Conservation (phyloP, 2,329 filamentous ascomycete genomes). For the Penicillium polonicum region DNA sequence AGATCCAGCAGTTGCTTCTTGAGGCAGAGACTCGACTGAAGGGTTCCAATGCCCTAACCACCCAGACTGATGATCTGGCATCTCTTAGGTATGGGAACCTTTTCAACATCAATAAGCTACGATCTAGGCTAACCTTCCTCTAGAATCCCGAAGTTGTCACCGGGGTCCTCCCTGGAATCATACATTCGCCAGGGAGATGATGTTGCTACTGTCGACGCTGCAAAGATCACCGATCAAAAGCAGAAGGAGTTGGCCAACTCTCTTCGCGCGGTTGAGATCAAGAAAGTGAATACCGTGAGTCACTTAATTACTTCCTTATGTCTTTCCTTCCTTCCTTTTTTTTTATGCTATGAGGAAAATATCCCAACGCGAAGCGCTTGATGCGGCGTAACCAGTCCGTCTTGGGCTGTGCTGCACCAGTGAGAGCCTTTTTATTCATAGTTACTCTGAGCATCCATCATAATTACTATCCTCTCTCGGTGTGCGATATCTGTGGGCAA, state of each 20-base stretch:
- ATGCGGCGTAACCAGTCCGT: constrained; percentile 73
- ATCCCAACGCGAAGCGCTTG: constrained; percentile 64
- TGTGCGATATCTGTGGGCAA: constrained; percentile 22
- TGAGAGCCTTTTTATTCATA: constrained; percentile 68
- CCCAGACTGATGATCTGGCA: constrained; percentile 14
- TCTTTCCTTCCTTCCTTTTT: background rate
- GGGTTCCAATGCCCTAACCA: constrained; percentile 26
- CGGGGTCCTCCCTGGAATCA: constrained; percentile 50
- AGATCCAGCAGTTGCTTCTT: constrained; percentile 62
- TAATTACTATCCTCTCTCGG: background rate
- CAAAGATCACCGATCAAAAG: constrained; percentile 50
- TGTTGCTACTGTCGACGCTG: constrained; percentile 54
- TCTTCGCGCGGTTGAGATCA: constrained; percentile 41
- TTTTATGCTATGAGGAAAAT: constrained; percentile 69
- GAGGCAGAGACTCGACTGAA: constrained; percentile 61
- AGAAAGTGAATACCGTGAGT: constrained; percentile 52
- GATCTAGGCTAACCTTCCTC: background rate
- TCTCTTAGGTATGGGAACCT: constrained; percentile 11
- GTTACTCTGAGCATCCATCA: constrained; percentile 63
- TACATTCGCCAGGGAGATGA: constrained; percentile 56
- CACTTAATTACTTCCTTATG: background rate
- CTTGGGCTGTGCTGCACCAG: constrained; percentile 73
- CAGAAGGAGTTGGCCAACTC: constrained; percentile 35
- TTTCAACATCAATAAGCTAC: background rate
- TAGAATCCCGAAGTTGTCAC: constrained; percentile 53